Percentiles rank a stretch among this genome's conserved stretches.
Evolutionary conservation across 441 rosid species (phyloP).

Genomic region (Theobroma grandiflorum): DNA sequence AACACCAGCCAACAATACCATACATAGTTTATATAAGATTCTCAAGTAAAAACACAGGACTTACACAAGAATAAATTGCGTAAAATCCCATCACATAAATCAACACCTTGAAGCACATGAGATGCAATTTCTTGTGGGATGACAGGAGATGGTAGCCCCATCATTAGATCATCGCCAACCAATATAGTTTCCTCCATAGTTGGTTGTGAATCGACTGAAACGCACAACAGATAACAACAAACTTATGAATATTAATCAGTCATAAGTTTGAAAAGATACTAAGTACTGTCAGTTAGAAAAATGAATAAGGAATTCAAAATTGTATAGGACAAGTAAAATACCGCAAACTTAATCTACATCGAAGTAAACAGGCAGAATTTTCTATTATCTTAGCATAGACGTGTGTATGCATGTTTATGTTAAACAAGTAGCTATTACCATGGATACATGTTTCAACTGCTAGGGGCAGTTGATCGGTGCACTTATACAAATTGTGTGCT

Average conservation of each 20-base stretch:
- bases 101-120: slow-evolving; percentile 90
- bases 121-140: slow-evolving; percentile 93
- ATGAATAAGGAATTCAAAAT: background rate
- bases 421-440: background rate
- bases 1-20: slow-evolving; percentile 6
- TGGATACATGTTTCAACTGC: background rate
- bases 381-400: background rate
- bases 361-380: background rate
- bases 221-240: slow-evolving; percentile 29
- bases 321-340: background rate
- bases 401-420: background rate
- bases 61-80: slow-evolving; percentile 89
- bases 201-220: slow-evolving; percentile 90
- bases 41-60: slow-evolving; percentile 36
- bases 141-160: slow-evolving; percentile 91
- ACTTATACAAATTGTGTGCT: background rate
- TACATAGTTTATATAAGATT: background rate
- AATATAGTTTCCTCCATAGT: slow-evolving; percentile 94
- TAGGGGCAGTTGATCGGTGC: background rate
- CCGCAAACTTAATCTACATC: no score
- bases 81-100: slow-evolving; percentile 81
- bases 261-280: background rate
- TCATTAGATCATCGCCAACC: slow-evolving; percentile 96
- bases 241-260: slow-evolving; percentile 21
- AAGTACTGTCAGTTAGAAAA: background rate